Conservation (phyloP, 1,139 yeast species). For the Suhomyces bokatorum region DNA sequence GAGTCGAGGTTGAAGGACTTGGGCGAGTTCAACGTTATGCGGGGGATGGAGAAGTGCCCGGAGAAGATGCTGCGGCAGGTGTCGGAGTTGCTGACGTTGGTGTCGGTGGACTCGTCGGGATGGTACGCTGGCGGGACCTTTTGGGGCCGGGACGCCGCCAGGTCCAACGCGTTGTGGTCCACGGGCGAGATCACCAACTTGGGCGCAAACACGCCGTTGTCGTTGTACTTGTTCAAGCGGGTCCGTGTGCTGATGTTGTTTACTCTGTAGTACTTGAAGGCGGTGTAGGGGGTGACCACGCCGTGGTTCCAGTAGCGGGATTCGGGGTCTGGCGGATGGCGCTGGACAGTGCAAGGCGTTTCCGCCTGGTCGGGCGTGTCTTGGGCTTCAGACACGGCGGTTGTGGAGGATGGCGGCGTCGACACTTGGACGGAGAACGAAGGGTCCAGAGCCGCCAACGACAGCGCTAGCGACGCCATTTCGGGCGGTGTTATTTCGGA, state of each 20-base stretch:
- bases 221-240: constrained; percentile 19
- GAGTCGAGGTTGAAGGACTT: not conserved
- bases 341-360: not conserved
- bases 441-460: not conserved
- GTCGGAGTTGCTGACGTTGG: constrained; percentile 16
- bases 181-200: constrained; percentile 27
- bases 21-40: constrained; percentile 29
- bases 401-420: not conserved
- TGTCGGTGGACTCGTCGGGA: constrained; percentile 7
- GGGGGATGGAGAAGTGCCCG: constrained; percentile 35
- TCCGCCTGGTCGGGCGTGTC: not conserved
- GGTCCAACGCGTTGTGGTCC: constrained; percentile 17
- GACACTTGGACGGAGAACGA: not conserved
- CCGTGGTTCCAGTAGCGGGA: constrained; percentile 32
- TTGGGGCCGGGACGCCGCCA: not conserved
- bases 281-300: constrained; percentile 28
- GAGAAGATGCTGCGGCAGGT: constrained; percentile 28
- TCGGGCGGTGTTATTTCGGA: not conserved
- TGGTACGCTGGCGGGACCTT: constrained; percentile 2
- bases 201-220: constrained; percentile 30
- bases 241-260: constrained; percentile 19
- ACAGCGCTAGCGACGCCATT: not conserved
- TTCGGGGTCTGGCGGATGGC: not conserved
- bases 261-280: constrained; percentile 27
- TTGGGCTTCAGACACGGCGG: not conserved